phyloP scores from a whole-genome alignment of 768 basidiomycete species.

The Gymnopilus dilepis region DNA sequence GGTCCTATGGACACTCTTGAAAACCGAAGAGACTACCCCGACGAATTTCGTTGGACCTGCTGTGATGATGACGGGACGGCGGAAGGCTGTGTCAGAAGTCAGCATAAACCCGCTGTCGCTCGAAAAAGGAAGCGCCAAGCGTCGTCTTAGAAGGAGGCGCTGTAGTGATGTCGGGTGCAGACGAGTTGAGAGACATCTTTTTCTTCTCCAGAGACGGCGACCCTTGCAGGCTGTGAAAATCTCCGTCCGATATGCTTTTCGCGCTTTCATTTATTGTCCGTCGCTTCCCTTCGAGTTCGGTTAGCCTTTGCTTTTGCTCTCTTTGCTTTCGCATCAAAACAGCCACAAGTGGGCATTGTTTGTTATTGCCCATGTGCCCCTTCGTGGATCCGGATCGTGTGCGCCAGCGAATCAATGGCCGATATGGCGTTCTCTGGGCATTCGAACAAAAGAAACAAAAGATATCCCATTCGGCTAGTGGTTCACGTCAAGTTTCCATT shows the following conservation, averaged over 20 bases:
- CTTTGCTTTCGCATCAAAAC: constrained; percentile 1
- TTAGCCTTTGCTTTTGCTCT: not conserved
- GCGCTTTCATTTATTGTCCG: constrained; percentile 20
- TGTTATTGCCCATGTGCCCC: constrained; percentile 4
- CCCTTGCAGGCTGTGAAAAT: constrained; percentile 2
- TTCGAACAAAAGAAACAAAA: constrained; percentile 15
- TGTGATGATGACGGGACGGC: constrained; percentile 45
- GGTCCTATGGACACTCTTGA: constrained; percentile 49
- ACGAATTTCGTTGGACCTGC: constrained; percentile 57
- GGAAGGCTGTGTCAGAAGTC: constrained; percentile 45
- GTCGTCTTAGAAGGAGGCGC: not conserved
- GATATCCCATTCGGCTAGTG: constrained; percentile 9
- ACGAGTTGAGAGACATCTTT: not conserved
- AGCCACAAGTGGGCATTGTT: not conserved
- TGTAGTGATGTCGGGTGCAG: not conserved
- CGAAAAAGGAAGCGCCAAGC: constrained; percentile 40
- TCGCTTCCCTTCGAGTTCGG: constrained; percentile 13
- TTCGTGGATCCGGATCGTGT: not conserved
- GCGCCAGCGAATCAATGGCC: not conserved
- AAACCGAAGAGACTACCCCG: constrained; percentile 47
- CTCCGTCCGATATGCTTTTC: constrained; percentile 16
- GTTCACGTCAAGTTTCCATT: not conserved
- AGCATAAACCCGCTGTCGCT: constrained; percentile 37
- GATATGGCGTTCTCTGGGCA: constrained; percentile 3
- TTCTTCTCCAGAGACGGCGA: not conserved